These are phyloP conservation scores for Nymphaea thermarum DNA, from an alignment of 164 flowering plant genomes.

Conservation along the genomic window DNA sequence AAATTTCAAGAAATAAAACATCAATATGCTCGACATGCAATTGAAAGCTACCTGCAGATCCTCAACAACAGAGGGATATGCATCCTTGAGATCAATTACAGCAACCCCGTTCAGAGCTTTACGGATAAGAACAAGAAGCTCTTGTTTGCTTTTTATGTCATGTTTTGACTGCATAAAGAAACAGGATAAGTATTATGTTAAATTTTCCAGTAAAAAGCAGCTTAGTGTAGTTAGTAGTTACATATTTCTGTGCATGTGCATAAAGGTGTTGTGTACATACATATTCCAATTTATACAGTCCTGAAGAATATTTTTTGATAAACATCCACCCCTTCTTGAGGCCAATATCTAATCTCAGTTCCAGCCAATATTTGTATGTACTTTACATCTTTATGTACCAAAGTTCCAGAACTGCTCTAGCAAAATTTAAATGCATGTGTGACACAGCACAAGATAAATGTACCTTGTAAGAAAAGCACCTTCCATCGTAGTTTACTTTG, in stretches of 20 bases:
- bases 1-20: too few relatives aligned
- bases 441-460: background rate
- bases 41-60: conserved; percentile 44
- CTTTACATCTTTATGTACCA: background rate
- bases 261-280: too few relatives aligned
- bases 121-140: conserved; percentile 30
- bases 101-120: conserved; percentile 53
- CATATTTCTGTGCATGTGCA: too few relatives aligned
- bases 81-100: conserved; percentile 56
- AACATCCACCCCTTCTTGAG: too few relatives aligned
- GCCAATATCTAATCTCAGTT: too few relatives aligned
- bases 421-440: too few relatives aligned
- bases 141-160: conserved; percentile 42
- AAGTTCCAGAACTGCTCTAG: background rate
- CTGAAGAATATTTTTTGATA: too few relatives aligned
- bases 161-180: conserved; percentile 43
- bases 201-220: too few relatives aligned
- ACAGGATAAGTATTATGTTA: background rate
- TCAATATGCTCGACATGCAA: too few relatives aligned
- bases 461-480: conserved; percentile 69
- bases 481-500: conserved; percentile 59
- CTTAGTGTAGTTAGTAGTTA: too few relatives aligned
- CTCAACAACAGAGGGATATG: conserved; percentile 50
- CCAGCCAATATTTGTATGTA: too few relatives aligned
- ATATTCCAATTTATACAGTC: too few relatives aligned